Evolutionary conservation across 371 early-diverging fungal species (phyloP).

Genomic region (Saksenaea vasiformis): DNA sequence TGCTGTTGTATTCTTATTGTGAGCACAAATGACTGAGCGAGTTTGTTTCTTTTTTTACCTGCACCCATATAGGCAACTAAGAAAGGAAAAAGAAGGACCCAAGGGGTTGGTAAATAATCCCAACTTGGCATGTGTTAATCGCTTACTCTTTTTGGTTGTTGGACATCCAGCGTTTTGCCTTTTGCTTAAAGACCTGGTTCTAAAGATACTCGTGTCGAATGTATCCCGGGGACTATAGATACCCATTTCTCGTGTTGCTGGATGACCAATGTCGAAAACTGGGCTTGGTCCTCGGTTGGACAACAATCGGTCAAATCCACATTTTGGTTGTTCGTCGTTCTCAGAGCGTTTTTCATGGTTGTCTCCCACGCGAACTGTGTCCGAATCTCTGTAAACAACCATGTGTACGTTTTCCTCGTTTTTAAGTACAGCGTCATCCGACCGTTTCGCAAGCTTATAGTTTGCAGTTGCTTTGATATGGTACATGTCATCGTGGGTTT

Average conservation of each 20-base stretch:
- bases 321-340: constrained; percentile 13
- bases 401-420: constrained; percentile 30
- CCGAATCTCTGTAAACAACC: constrained; percentile 74
- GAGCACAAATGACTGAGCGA: constrained; percentile 24
- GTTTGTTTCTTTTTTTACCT: constrained; percentile 16
- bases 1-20: constrained; percentile 29
- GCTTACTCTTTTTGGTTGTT: constrained; percentile 41
- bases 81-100: constrained; percentile 5
- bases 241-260: constrained; percentile 5
- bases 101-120: constrained; percentile 1
- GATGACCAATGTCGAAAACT: constrained; percentile 2
- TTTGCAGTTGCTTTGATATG: constrained; percentile 62
- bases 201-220: constrained; percentile 7
- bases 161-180: constrained; percentile 46
- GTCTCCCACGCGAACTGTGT: constrained; percentile 32
- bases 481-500: constrained; percentile 56
- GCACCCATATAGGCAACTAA: constrained; percentile 30
- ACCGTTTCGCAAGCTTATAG: constrained; percentile 61
- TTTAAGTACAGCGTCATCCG: constrained; percentile 56
- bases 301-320: constrained; percentile 35
- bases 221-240: neutral
- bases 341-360: constrained; percentile 9
- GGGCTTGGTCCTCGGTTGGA: constrained; percentile 1
- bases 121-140: neutral
- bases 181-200: constrained; percentile 25